Evolutionary conservation across 2,329 filamentous ascomycete species (phyloP), one percentile per base, ranked within the genome.

Genomic region (Aspergillus fumigatiaffinis): DNA sequence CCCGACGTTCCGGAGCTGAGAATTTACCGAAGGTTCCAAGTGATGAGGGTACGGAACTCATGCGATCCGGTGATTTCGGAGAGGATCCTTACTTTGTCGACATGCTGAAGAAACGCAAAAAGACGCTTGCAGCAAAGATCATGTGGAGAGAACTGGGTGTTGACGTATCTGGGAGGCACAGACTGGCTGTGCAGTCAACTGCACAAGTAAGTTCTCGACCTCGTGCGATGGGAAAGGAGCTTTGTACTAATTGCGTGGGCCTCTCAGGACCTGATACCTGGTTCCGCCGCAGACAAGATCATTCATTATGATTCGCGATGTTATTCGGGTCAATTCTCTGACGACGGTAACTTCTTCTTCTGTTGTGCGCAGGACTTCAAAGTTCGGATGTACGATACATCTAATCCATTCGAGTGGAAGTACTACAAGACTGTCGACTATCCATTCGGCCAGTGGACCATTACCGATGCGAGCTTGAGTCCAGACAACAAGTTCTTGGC

Each of bases 301-400:
- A 88, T 97, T 60, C 90, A 96, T 67, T 95, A 92, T 70, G 85
- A 92, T 55, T 83, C 88, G 4, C 87, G 91, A 44, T 92, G 94
- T 53, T 97, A 97, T 70, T 96, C 91, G 3, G 94, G 94, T 1
- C 93, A 97, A 71, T 99, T 97, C 72, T 96, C 91, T 0, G 90
- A 95, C 63, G 94, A 99, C 66, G 94, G 94, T 26, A 96, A 96
- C 73, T 97, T 97, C 78, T 97, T 97, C 78, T 97, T 93, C 71
- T 87, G 89, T 5, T 94, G 90, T 68, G 89, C 89, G 9, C 91
- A 97, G 73, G 92, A 97, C 74, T 96, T 96, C 77, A 89, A 87
- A 65, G 92, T 99, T 9, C 88, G 92, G 53, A 92, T 99, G 90
- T 99, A 97, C 75, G 93, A 97, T 73, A 97, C 94, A 0, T 92